These are phyloP conservation scores for Crithidia acanthocephali DNA, from an alignment of 208 protist genomes.

Conservation along the genomic window DNA sequence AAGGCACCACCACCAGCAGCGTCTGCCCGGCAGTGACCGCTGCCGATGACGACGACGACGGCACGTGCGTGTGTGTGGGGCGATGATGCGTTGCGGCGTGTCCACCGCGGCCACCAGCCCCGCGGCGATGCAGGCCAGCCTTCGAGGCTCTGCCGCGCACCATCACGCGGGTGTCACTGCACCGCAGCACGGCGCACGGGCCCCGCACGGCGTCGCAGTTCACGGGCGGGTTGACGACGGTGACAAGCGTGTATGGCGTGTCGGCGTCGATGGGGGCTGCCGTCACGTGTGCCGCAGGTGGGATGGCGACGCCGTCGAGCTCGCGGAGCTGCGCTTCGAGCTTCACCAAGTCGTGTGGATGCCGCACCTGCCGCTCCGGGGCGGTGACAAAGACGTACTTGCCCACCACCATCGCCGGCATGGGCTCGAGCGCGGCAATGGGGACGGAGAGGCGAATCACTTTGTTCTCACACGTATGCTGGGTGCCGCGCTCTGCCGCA, in stretches of 20 bases:
- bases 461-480: slow-evolving; percentile 8
- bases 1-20: slow-evolving; percentile 67
- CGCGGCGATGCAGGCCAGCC: slow-evolving; percentile 20
- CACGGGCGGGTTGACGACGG: slow-evolving; percentile 71
- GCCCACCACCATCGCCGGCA: slow-evolving; percentile 53
- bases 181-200: slow-evolving; percentile 53
- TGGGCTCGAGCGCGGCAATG: slow-evolving; percentile 57
- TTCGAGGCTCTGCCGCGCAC: slow-evolving; percentile 6
- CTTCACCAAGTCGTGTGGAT: slow-evolving; percentile 59
- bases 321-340: slow-evolving; percentile 45
- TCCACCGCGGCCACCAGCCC: slow-evolving; percentile 11
- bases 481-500: background rate
- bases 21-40: background rate
- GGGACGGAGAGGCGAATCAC: slow-evolving; percentile 46
- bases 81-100: background rate
- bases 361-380: slow-evolving; percentile 60
- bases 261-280: slow-evolving; percentile 53
- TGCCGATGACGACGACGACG: background rate
- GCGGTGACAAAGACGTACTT: slow-evolving; percentile 71
- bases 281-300: slow-evolving; percentile 35
- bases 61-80: background rate
- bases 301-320: slow-evolving; percentile 2
- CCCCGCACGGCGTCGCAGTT: slow-evolving; percentile 36
- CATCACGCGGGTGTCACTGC: slow-evolving; percentile 13
- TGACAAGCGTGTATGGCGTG: slow-evolving; percentile 68